Evolutionary conservation across 257 asterid species (phyloP).

Genomic region (Plantago major): DNA sequence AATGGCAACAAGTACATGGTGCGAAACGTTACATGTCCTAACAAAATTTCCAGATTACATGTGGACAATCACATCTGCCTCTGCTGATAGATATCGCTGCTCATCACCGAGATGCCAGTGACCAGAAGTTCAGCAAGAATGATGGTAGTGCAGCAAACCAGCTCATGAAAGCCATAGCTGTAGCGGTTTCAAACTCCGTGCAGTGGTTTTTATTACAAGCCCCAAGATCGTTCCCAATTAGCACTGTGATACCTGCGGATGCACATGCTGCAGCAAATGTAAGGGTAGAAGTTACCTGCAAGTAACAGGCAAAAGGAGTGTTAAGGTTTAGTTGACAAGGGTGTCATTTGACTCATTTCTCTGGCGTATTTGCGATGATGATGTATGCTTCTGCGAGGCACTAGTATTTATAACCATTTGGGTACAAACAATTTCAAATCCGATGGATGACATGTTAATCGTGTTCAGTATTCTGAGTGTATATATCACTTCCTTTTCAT

Average conservation of each 20-base stretch:
- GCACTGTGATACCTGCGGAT: constrained; percentile 95
- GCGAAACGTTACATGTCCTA: constrained; percentile 11
- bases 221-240: constrained; percentile 77
- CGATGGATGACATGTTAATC: too few species aligned
- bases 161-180: constrained; percentile 95
- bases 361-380: too few species aligned
- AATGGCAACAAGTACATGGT: constrained; percentile 10
- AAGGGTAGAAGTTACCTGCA: constrained; percentile 85
- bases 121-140: constrained; percentile 78
- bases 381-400: too few species aligned
- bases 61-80: constrained; percentile 8
- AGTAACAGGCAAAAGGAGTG: neutral
- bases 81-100: neutral
- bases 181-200: constrained; percentile 80
- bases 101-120: constrained; percentile 74
- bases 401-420: too few species aligned
- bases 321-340: constrained; percentile 14
- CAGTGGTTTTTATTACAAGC: constrained; percentile 76
- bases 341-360: too few species aligned
- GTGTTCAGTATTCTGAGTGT: too few species aligned
- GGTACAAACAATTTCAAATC: too few species aligned
- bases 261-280: constrained; percentile 97
- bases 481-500: neutral
- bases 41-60: constrained; percentile 11
- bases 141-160: constrained; percentile 92